Conservation (phyloP, 768 basidiomycete species). For the Calocybe indica region DNA sequence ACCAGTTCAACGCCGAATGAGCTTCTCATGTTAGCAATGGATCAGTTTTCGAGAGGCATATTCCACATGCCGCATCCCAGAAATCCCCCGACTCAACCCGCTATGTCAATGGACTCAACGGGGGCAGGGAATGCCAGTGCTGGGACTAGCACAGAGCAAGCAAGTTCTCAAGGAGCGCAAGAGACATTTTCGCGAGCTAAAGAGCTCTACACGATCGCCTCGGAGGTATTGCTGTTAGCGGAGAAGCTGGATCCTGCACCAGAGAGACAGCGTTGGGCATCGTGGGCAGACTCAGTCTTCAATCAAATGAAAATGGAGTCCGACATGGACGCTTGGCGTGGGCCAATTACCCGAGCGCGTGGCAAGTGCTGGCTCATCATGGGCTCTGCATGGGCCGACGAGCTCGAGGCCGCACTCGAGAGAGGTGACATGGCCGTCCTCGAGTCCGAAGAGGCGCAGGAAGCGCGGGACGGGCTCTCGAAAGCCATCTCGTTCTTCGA, state of each 20-base stretch:
- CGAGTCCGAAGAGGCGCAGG: conserved; percentile 42
- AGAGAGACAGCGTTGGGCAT: conserved; percentile 51
- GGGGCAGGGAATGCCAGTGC: conserved; percentile 5
- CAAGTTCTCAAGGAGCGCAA: conserved; percentile 10
- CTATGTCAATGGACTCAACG: conserved; percentile 1
- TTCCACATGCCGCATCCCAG: conserved; percentile 63
- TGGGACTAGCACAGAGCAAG: conserved; percentile 7
- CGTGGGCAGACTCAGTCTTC: conserved; percentile 57
- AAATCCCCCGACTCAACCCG: conserved; percentile 10
- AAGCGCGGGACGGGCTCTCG: conserved; percentile 45
- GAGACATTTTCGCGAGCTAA: conserved; percentile 47
- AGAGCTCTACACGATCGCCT: conserved; percentile 58
- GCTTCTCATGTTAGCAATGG: conserved; percentile 55
- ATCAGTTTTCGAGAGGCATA: conserved; percentile 64
- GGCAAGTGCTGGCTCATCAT: conserved; percentile 52
- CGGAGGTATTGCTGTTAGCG: conserved; percentile 53
- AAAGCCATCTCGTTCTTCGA: conserved; percentile 40
- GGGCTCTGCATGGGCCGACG: conserved; percentile 50
- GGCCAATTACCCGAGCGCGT: conserved; percentile 37
- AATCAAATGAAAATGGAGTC: conserved; percentile 61
- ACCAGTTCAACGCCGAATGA: conserved; percentile 38
- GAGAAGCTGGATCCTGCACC: conserved; percentile 43
- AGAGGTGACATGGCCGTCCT: conserved; percentile 30
- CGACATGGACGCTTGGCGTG: conserved; percentile 45
- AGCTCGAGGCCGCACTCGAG: conserved; percentile 49